Percentiles rank a stretch among this genome's conserved stretches.
Conservation (phyloP, 2,329 filamentous ascomycete species). For the Aspergillus fumigatiaffinis region DNA sequence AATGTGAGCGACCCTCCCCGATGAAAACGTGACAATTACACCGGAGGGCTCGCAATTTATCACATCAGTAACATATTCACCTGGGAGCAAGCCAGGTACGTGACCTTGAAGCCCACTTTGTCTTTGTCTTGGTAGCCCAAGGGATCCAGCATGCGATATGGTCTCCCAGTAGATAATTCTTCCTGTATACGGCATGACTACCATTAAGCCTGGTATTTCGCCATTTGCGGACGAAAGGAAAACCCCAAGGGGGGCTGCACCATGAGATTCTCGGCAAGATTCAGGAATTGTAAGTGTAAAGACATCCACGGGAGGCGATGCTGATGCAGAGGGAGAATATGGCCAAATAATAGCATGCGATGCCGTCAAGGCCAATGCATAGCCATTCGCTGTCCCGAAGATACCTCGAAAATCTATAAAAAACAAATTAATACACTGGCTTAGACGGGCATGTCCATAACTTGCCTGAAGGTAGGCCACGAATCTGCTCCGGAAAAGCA, state of each 20-base stretch:
- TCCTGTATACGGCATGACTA: slow-evolving; percentile 78
- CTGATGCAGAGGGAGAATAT: slow-evolving; percentile 55
- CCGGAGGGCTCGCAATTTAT: slow-evolving; percentile 82
- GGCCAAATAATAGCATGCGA: slow-evolving; percentile 87
- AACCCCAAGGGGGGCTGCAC: slow-evolving; percentile 75
- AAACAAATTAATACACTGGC: slow-evolving; percentile 13
- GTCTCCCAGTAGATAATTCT: slow-evolving; percentile 95
- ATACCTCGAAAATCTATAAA: slow-evolving; percentile 61
- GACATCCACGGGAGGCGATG: slow-evolving; percentile 53
- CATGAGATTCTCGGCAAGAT: slow-evolving; percentile 60
- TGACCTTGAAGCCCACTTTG: slow-evolving; percentile 72
- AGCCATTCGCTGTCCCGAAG: slow-evolving; percentile 62
- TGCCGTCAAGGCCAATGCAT: slow-evolving; percentile 76
- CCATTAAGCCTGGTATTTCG: slow-evolving; percentile 79
- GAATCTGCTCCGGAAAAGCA: slow-evolving; percentile 73
- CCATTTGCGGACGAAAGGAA: slow-evolving; percentile 75
- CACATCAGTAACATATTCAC: slow-evolving; percentile 73
- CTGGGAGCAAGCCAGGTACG: slow-evolving; percentile 70
- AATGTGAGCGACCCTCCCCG: slow-evolving; percentile 80
- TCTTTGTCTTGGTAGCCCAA: slow-evolving; percentile 78
- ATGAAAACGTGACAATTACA: slow-evolving; percentile 80
- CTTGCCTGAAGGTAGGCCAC: slow-evolving; percentile 63
- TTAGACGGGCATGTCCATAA: slow-evolving; percentile 1
- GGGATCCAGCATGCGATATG: slow-evolving; percentile 79
- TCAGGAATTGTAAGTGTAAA: slow-evolving; percentile 77